Evolutionary conservation across 305 asterid species (phyloP).

Genomic region (Rubia balearica): DNA sequence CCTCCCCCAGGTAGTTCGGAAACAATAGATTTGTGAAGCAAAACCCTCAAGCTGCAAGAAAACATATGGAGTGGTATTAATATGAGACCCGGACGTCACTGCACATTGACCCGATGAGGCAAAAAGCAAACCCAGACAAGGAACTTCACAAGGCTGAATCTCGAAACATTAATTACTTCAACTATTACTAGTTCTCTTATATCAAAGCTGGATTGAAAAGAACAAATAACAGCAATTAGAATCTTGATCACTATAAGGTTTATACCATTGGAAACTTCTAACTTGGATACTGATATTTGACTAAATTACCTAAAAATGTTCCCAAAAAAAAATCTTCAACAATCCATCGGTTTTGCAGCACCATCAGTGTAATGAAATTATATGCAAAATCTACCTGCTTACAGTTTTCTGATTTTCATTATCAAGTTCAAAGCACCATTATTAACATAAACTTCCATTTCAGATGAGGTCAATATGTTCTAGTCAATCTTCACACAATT

Average conservation of each 20-base stretch:
- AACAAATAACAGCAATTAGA: neutral
- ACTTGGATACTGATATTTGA: neutral
- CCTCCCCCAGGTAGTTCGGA: conserved; percentile 42
- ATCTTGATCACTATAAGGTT: neutral
- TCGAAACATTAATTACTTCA: neutral
- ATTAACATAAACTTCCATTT: neutral
- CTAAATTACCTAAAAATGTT: neutral
- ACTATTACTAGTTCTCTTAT: neutral
- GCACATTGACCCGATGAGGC: neutral
- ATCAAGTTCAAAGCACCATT: neutral
- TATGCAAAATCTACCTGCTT: neutral
- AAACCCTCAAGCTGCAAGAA: conserved; percentile 69
- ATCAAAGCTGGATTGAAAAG: neutral
- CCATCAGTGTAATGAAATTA: neutral
- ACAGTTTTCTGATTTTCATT: neutral
- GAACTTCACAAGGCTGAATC: neutral
- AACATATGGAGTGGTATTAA: neutral
- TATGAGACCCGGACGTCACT: neutral
- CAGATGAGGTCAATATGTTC: neutral
- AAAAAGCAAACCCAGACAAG: neutral
- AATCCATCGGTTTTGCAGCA: neutral
- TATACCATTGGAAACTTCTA: neutral
- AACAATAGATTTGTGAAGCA: conserved; percentile 48
- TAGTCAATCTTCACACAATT: neutral
- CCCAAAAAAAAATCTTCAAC: neutral